Base-by-base conservation (phyloP, 768 basidiomycete species). In the Mycena chlorophos region DNA sequence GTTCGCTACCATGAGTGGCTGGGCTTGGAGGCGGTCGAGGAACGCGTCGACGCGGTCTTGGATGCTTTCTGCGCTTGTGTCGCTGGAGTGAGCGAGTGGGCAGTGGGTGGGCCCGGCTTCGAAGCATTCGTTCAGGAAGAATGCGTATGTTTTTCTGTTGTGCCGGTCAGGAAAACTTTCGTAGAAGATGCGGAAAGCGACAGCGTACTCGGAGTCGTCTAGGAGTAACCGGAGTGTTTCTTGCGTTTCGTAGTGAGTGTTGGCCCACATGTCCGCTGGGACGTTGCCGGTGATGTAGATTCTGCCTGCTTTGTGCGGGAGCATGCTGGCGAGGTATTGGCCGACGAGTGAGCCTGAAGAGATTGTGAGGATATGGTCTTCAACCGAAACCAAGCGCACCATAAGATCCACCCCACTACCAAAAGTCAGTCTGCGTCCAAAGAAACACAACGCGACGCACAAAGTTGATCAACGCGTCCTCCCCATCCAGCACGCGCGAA, bases 241-340 rank as follows among this genome's bases (percentile, higher is more conserved):
- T 43, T 60, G 54, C 5, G 58, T 56, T 6, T 58, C 55, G 31
- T 63, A 56, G 22, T 59, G 48, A 26, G 54, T 47, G 39, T 56
- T 62, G 26, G 28, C 29, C 61, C 57, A 62, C 61, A 53, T 54
- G 16, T 56, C 54, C 23, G 50, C 57, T 3, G 54, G 57, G n/a
- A 51, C 57, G 16, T 54, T 39, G 13, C 61, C 61, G 28, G 53
- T 54, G 30, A 58, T 58, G 49, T 43, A 30, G 22, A 62, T 58
- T 43, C 50, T 51, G 3, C 61, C 61, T 5, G 54, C 57, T 34
- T 62, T 62, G 52, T 62, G 51, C 6, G 61, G 61, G 6, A 62
- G 55, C 61, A 62, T 62, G 47, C 56, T 58, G 4, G 51, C 61
- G 10, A 62, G 34, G 37, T 62, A 62, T 26, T 51, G 56, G 29